Evolutionary conservation across 1,284 basidiomycete species (phyloP), one percentile per base, ranked within the genome.

Genomic region (Naganishia sp.): DNA sequence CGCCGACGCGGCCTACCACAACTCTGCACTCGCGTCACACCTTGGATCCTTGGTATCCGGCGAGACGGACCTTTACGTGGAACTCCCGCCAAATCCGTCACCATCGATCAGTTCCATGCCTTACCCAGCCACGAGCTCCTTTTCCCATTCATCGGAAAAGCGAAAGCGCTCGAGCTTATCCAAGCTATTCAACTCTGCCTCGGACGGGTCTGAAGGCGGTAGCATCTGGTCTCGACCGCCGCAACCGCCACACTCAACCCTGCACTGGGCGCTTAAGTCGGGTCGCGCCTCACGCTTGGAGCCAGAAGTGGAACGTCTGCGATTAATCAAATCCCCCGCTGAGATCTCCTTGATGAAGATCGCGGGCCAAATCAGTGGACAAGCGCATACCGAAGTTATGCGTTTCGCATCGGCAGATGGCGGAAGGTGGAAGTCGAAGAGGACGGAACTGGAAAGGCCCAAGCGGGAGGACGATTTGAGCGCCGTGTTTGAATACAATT

Each of bases 401-500:
- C n/a, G 51, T 32, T 51, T 31, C 25, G 62, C 51, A 6, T 41
- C 58, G 35, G 58, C 47, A 35, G 15, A 61, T 28, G 39, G 49
- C 7, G 39, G 58, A 13, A 13, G 50, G 35, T 41, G 47, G 47
- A 61, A 42, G 17, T 61, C 65, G 3, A 61, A 49, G 25, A 25
- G 51, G 28, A 61, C 60, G 1, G 42, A 23, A 11, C 23, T 28
- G 51, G 66, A 58, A 54, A 84, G 87, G 4, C 89, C 88, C 2
- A 77, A 87, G 66, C 86, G 87, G 1, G 94, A 97, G 76, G 83
- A 85, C 49, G 82, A 85, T 31, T 79, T 95, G 4, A 90, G 88
- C 0, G 89, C 92, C 10, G 89, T 92, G 74, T 96, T 97, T 73
- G 90, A 94, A 77, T 95, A 94, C 73, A 71, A 88, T 0, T 94